These are phyloP conservation scores for Globisporangium emineosum DNA, from an alignment of 352 stramenopile species.

Conservation along the genomic window DNA sequence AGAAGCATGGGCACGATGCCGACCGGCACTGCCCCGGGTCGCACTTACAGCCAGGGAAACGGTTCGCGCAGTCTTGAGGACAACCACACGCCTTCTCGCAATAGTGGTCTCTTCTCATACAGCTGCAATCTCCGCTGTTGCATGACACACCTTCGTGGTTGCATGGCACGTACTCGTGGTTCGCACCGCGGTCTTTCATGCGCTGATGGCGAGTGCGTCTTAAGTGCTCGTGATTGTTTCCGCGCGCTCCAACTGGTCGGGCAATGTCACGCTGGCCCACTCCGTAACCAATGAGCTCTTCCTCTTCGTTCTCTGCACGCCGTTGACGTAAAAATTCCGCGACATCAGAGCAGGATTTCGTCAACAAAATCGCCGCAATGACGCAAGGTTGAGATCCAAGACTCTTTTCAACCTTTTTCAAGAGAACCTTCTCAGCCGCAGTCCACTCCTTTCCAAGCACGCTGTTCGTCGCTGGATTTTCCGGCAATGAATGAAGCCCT, in stretches of 20 bases:
- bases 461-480: not conserved
- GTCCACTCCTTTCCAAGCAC: constrained; percentile 24
- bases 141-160: constrained; percentile 52
- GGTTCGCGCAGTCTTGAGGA: constrained; percentile 64
- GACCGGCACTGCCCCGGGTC: constrained; percentile 54
- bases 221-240: constrained; percentile 70
- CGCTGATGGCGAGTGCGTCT: constrained; percentile 66
- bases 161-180: constrained; percentile 73
- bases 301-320: not conserved
- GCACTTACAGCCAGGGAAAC: constrained; percentile 72
- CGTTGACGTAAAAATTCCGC: constrained; percentile 17
- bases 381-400: constrained; percentile 42
- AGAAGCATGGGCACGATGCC: constrained; percentile 63
- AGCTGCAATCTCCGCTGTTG: constrained; percentile 64
- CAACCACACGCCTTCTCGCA: constrained; percentile 72
- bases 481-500: not conserved
- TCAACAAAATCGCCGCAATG: constrained; percentile 33
- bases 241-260: constrained; percentile 31
- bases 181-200: constrained; percentile 77
- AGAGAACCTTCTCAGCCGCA: constrained; percentile 34
- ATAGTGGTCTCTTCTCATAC: constrained; percentile 81
- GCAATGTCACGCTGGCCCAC: constrained; percentile 19
- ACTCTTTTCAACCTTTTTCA: constrained; percentile 38
- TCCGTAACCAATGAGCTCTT: constrained; percentile 4
- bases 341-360: constrained; percentile 45